Percentiles rank a stretch among this genome's conserved stretches.
phyloP scores from a whole-genome alignment of 2,329 filamentous ascomycete genomes.

The Trichoderma citrinoviride region DNA sequence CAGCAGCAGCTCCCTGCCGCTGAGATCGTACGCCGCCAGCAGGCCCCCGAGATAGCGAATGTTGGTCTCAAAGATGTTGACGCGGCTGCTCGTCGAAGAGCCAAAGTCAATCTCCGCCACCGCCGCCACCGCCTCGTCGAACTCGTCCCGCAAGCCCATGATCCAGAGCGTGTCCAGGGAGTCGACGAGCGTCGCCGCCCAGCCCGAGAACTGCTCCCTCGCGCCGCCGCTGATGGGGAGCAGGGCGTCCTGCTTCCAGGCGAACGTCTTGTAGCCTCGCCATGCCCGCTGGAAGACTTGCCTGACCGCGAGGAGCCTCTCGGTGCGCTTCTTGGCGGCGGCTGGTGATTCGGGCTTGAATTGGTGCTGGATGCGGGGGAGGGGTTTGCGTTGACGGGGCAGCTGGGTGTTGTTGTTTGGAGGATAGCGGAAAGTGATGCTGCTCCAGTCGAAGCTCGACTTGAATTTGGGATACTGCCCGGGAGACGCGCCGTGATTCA shows the following conservation, averaged over 20 bases:
- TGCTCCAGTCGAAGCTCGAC: conserved; percentile 41
- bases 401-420: conserved; percentile 29
- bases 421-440: conserved; percentile 30
- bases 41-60: conserved; percentile 70
- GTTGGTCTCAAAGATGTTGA: conserved; percentile 69
- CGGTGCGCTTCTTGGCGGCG: conserved; percentile 30
- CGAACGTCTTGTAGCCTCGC: conserved; percentile 57
- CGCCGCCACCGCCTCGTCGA: conserved; percentile 59
- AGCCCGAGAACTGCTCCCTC: conserved; percentile 61
- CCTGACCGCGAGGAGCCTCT: conserved; percentile 36
- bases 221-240: conserved; percentile 52
- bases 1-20: conserved; percentile 53
- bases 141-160: conserved; percentile 64
- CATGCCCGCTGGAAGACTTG: conserved; percentile 36
- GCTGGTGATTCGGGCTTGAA: conserved; percentile 32
- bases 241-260: conserved; percentile 64
- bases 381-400: conserved; percentile 25
- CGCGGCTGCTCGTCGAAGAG: conserved; percentile 43
- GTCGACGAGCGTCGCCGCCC: conserved; percentile 67
- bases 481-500: conserved; percentile 31
- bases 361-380: conserved; percentile 39
- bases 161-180: conserved; percentile 71
- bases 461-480: conserved; percentile 19
- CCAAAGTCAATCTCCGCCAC: conserved; percentile 61
- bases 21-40: conserved; percentile 67